Percentiles rank a stretch among this genome's conserved stretches.
Conservation (phyloP, 257 asterid species). For the Salvia miltiorrhiza region DNA sequence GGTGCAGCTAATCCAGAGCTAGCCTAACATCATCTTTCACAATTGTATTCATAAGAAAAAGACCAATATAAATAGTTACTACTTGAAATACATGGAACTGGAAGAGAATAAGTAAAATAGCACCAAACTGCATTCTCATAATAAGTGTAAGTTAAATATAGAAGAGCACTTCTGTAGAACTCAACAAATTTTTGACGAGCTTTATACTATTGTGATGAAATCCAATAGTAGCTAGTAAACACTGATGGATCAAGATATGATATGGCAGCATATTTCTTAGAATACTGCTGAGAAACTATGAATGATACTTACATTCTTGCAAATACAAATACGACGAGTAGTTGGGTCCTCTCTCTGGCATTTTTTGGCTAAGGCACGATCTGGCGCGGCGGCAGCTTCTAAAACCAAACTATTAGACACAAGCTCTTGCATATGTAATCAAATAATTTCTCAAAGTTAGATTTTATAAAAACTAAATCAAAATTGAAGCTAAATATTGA, state of each 20-base stretch:
- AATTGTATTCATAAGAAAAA: constrained; percentile 19
- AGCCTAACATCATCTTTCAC: constrained; percentile 56
- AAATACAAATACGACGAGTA: no score
- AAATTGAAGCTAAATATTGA: no score
- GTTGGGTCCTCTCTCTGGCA: no score
- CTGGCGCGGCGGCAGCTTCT: no score
- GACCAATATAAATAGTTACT: constrained; percentile 14
- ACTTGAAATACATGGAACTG: constrained; percentile 96
- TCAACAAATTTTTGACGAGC: constrained; percentile 86
- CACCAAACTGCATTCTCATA: constrained; percentile 2
- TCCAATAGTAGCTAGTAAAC: constrained; percentile 91
- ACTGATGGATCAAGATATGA: constrained; percentile 98
- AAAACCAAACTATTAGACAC: no score
- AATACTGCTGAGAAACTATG: no score
- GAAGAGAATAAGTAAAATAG: constrained; percentile 23
- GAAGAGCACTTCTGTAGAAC: constrained; percentile 92
- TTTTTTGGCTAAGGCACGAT: no score
- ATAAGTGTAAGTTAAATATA: constrained; percentile 80
- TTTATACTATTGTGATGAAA: constrained; percentile 84
- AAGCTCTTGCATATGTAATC: no score
- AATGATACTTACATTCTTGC: no score
- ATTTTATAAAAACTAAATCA: no score
- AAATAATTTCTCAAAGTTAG: no score
- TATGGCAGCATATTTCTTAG: no score
- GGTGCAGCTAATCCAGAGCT: constrained; percentile 81